Base-by-base conservation (phyloP, 306 rosid genomes). In the Vicia sativa region DNA sequence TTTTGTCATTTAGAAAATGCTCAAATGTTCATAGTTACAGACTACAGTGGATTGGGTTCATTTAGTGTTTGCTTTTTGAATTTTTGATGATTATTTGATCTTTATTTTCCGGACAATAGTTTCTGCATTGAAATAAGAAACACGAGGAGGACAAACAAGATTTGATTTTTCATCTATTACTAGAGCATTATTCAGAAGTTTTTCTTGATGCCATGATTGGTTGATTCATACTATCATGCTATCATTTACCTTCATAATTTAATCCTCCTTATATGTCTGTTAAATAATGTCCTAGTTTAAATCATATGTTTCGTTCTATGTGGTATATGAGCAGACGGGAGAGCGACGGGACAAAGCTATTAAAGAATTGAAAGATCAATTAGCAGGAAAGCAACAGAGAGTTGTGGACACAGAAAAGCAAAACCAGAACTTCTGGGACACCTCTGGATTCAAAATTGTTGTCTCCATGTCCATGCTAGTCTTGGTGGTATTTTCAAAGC, bases 381-480 rank as follows among this genome's bases (percentile, higher is more conserved):
- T 95, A 62, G 85, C 86, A 37, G 86, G 78, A 70, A 88, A 86
- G 82, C 99, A 88, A 42, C 82, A 71, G 0, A 79, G 34, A 50
- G 43, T 65, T 28, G 45, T 14, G 38, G 84, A 74, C 23, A 68
- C 78, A 1, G 89, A 85, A 64, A 89, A 74, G 53, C 96, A 81
- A 29, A 81, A 81, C 15, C 75, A 61, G 25, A 91, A 84, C 55
- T 82, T 95, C 80, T 95, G 97, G 99, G 99, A 91, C 75, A 72
- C 72, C 45, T 79, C 91, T 7, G 95, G 97, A 16, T 95, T 95
- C 84, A 95, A 95, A 82, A 37, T 91, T 0, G 85, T 81, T 21
- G 86, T 75, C 56, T 95, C 99, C 34, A 66, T 91, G 96, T 95
- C 99, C 14, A 95, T 95, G 99, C 70, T 91, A 74, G 43, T 88